Evolutionary conservation across 441 rosid species (phyloP).

Genomic region (Jatropha podagrica): DNA sequence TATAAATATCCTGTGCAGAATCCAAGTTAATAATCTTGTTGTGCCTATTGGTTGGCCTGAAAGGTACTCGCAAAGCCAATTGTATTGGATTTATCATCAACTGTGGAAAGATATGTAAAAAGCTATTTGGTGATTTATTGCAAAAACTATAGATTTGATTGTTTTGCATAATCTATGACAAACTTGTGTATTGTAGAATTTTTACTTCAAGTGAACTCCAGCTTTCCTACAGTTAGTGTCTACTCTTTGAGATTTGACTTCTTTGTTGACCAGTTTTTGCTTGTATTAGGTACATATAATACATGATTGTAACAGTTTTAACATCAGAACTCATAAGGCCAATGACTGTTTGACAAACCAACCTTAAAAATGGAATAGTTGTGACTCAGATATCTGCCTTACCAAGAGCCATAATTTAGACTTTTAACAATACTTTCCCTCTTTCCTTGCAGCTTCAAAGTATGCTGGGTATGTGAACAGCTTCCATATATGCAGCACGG

Average conservation of each 20-base stretch:
- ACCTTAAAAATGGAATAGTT: neutral
- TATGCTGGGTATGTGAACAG: conserved; percentile 92
- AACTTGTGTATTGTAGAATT: neutral
- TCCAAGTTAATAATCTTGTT: neutral
- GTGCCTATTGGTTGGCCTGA: neutral
- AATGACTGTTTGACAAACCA: conserved; percentile 1
- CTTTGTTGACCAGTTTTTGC: neutral
- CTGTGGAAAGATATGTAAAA: neutral
- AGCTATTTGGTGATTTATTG: neutral
- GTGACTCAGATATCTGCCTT: neutral
- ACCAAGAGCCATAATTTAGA: neutral
- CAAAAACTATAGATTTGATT: neutral
- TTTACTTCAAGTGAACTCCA: neutral
- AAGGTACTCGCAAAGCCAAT: neutral
- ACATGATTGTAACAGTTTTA: neutral
- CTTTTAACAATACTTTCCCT: conserved; percentile 19
- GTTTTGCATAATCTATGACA: neutral
- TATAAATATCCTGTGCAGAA: neutral
- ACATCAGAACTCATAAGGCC: too few species aligned
- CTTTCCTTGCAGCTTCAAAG: conserved; percentile 75
- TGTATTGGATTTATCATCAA: neutral
- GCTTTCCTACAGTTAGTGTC: neutral
- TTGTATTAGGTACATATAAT: neutral
- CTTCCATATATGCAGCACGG: conserved; percentile 92
- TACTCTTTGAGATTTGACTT: neutral